Conservation (phyloP, 2,329 filamentous ascomycete species). For the Diaporthe vaccinii region DNA sequence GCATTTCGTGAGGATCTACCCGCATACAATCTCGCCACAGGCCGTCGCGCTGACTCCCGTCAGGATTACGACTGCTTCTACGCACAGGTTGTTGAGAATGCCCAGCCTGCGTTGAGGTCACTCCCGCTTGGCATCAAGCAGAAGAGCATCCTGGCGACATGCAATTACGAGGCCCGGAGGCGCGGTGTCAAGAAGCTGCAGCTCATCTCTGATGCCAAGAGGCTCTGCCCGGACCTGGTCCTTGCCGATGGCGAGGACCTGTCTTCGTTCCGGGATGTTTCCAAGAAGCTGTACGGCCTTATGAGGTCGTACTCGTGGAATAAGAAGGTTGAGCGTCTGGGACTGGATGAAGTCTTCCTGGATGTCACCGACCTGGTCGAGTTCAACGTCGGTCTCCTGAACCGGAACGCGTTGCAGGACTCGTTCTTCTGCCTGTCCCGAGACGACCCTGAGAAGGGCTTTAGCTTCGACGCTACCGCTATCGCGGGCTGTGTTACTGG, state of each 20-base stretch:
- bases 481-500: slow-evolving; percentile 72
- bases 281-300: slow-evolving; percentile 83
- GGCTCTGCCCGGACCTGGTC: slow-evolving; percentile 84
- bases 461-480: slow-evolving; percentile 79
- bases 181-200: slow-evolving; percentile 85
- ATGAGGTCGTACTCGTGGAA: slow-evolving; percentile 84
- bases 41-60: background rate
- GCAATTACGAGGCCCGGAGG: slow-evolving; percentile 90
- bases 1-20: slow-evolving; percentile 76
- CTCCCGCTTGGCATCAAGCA: slow-evolving; percentile 88
- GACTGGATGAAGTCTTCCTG: slow-evolving; percentile 90
- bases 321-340: slow-evolving; percentile 81
- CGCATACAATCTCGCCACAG: background rate
- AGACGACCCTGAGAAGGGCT: slow-evolving; percentile 83
- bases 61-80: slow-evolving; percentile 94
- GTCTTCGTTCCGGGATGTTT: slow-evolving; percentile 86
- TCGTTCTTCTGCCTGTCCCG: slow-evolving; percentile 86
- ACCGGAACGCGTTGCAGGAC: slow-evolving; percentile 70
- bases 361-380: slow-evolving; percentile 90
- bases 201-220: slow-evolving; percentile 84
- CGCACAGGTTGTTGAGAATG: slow-evolving; percentile 88
- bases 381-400: slow-evolving; percentile 83
- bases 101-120: slow-evolving; percentile 78
- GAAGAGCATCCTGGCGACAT: slow-evolving; percentile 92
- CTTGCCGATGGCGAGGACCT: slow-evolving; percentile 90